These are phyloP conservation scores for Teratosphaeria destructans DNA, from an alignment of 2,329 filamentous ascomycete species.

Conservation along the genomic window DNA sequence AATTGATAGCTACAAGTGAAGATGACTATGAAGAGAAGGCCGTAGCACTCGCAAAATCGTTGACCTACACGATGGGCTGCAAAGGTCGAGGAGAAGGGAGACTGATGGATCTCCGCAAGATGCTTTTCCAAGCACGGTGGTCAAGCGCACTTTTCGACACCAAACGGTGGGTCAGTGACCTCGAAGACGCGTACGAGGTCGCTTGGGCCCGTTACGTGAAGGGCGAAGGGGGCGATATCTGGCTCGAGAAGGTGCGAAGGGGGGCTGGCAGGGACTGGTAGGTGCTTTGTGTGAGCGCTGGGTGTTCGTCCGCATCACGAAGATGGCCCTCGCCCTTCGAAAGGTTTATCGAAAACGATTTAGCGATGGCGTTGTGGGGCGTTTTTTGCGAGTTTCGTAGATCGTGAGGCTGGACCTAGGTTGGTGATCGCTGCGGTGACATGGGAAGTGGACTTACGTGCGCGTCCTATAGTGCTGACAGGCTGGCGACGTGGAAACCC, in stretches of 20 bases:
- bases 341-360: neutral
- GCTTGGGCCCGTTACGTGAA: slow-evolving; percentile 83
- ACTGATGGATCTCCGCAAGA: slow-evolving; percentile 64
- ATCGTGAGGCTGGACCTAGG: neutral
- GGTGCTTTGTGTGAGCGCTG: neutral
- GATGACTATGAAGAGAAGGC: slow-evolving; percentile 75
- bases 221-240: slow-evolving; percentile 86
- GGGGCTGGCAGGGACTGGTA: neutral
- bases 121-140: slow-evolving; percentile 79
- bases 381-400: neutral
- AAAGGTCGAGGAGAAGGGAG: slow-evolving; percentile 43
- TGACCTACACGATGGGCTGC: slow-evolving; percentile 46
- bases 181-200: slow-evolving; percentile 79
- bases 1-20: slow-evolving; percentile 70
- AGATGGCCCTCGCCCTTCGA: neutral
- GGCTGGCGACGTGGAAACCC: neutral
- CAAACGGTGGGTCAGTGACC: slow-evolving; percentile 74
- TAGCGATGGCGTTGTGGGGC: neutral
- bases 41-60: slow-evolving; percentile 52
- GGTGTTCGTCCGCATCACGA: neutral
- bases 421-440: neutral
- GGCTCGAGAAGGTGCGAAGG: slow-evolving; percentile 41
- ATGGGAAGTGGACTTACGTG: neutral
- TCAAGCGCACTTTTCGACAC: slow-evolving; percentile 85
- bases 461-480: neutral